A percentile compares a stretch with the other conserved stretches of the same genome.
Evolutionary conservation across 2,329 filamentous ascomycete species (phyloP).

Genomic region (Alternaria sp.): DNA sequence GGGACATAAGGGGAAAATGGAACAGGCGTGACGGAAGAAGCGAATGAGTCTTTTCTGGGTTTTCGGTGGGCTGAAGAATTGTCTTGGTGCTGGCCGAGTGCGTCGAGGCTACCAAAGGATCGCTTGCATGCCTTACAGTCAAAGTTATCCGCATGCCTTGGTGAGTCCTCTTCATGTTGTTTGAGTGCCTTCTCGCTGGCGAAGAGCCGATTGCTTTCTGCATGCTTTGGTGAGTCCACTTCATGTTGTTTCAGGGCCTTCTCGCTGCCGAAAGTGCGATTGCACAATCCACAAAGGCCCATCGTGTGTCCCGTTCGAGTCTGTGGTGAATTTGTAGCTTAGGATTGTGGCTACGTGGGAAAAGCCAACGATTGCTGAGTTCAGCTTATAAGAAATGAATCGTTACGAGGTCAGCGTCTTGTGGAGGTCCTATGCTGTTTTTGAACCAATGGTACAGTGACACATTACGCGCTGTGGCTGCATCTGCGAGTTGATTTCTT

Average conservation of each 20-base stretch:
- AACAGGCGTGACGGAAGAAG: neutral
- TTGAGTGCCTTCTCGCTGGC: neutral
- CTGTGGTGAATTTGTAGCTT: neutral
- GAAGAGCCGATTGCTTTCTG: no score
- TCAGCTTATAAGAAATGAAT: neutral
- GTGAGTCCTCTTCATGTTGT: constrained; percentile 10
- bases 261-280: constrained; percentile 8
- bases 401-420: neutral
- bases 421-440: neutral
- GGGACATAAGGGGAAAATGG: neutral
- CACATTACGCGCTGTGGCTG: constrained; percentile 16
- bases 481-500: constrained; percentile 1
- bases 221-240: constrained; percentile 14
- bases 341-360: neutral
- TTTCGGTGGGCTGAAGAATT: constrained; percentile 10
- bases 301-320: neutral
- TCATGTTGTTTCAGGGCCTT: constrained; percentile 7
- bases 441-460: constrained; percentile 11
- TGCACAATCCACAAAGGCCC: constrained; percentile 5
- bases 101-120: constrained; percentile 7
- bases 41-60: constrained; percentile 4
- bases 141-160: constrained; percentile 8
- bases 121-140: constrained; percentile 12
- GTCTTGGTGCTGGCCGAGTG: constrained; percentile 14
- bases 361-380: neutral